Conservation (phyloP, 2,329 filamentous ascomycete species). For the Hymenotorrendiella dingleyae region DNA sequence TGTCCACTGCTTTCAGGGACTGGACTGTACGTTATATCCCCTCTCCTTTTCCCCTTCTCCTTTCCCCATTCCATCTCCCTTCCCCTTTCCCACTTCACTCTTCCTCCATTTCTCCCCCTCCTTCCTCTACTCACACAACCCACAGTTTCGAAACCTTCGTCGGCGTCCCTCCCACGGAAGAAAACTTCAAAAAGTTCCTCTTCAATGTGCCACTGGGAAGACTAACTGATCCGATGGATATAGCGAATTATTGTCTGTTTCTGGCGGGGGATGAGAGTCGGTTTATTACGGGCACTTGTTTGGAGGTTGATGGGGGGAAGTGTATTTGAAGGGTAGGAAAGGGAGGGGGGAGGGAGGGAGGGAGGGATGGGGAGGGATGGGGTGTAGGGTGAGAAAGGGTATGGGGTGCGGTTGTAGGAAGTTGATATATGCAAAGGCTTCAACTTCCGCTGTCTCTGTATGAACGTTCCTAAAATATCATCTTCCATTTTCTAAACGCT, state of each 20-base stretch:
- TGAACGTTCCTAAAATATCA: neutral
- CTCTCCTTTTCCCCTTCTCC: neutral
- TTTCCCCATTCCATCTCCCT: slow-evolving; percentile 26
- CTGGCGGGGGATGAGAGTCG: slow-evolving; percentile 64
- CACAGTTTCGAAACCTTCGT: slow-evolving; percentile 41
- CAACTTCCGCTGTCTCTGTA: neutral
- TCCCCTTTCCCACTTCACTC: neutral
- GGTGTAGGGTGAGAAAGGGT: neutral
- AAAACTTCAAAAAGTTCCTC: slow-evolving; percentile 51
- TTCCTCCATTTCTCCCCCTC: neutral
- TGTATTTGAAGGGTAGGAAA: slow-evolving; percentile 23
- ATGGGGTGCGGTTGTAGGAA: neutral
- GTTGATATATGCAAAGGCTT: neutral
- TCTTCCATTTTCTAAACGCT: neutral
- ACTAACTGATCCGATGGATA: slow-evolving; percentile 53
- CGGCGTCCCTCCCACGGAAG: slow-evolving; percentile 56
- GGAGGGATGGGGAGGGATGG: neutral
- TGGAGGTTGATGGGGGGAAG: slow-evolving; percentile 56
- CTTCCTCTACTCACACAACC: slow-evolving; percentile 26
- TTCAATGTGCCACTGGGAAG: slow-evolving; percentile 50
- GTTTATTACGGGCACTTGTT: slow-evolving; percentile 67
- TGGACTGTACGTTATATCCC: slow-evolving; percentile 41
- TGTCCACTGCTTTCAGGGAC: slow-evolving; percentile 64
- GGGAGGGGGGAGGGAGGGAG: neutral
- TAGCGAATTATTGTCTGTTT: slow-evolving; percentile 66